These are phyloP conservation scores for Microthlaspi erraticum DNA, from an alignment of 345 rosid genomes.

Conservation along the genomic window DNA sequence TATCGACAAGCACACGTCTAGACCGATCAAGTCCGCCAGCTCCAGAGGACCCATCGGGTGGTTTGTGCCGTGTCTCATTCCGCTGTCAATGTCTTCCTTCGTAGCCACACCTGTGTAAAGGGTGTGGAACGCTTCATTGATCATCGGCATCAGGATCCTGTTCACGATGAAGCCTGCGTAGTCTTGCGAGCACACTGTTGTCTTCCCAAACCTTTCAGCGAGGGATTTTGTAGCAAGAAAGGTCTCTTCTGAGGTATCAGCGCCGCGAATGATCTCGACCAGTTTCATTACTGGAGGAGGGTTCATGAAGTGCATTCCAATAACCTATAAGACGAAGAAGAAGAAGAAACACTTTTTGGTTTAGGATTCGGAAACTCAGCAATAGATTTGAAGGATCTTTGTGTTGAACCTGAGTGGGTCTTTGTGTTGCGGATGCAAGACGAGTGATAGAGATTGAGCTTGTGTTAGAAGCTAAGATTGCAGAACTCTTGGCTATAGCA, in stretches of 20 bases:
- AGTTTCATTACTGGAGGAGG: conserved; percentile 97
- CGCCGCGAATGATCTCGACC: conserved; percentile 89
- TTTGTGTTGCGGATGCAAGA: conserved; percentile 71
- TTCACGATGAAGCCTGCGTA: conserved; percentile 84
- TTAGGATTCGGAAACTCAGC: background rate
- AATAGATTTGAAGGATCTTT: conserved; percentile 18
- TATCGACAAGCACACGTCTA: conserved; percentile 80
- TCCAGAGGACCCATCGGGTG: conserved; percentile 90
- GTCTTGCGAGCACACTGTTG: conserved; percentile 75
- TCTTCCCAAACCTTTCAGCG: conserved; percentile 92
- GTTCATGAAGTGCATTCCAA: conserved; percentile 97
- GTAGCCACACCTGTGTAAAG: conserved; percentile 93
- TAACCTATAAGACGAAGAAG: conserved; percentile 49
- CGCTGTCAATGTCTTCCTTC: conserved; percentile 87
- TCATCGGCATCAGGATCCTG: conserved; percentile 95
- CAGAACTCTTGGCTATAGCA: conserved; percentile 61
- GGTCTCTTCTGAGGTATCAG: conserved; percentile 83
- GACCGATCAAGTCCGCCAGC: conserved; percentile 85
- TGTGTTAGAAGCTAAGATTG: conserved; percentile 88
- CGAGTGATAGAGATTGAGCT: conserved; percentile 94
- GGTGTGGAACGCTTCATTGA: conserved; percentile 84
- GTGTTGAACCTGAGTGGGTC: conserved; percentile 68
- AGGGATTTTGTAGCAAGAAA: conserved; percentile 60
- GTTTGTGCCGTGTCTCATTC: conserved; percentile 91
- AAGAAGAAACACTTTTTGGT: background rate